Percentiles rank a stretch among this genome's conserved stretches.
Evolutionary conservation across 805 yeast species (phyloP).

Genomic region (Candida nemodendra): DNA sequence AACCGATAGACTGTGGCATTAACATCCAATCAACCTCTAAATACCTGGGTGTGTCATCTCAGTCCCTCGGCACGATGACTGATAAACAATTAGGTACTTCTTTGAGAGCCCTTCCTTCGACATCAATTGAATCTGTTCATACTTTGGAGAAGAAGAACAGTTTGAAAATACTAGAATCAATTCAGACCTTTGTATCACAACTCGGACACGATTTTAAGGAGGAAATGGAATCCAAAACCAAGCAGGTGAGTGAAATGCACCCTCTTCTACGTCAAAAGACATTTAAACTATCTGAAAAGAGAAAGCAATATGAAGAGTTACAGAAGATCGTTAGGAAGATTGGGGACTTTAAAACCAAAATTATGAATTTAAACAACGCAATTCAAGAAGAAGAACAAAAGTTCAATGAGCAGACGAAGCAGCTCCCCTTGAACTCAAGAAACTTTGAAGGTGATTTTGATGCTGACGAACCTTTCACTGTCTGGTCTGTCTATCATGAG

Average conservation of each 20-base stretch:
- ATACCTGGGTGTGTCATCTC: constrained; percentile 1
- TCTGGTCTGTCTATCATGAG: constrained; percentile 56
- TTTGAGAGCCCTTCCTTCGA: not conserved
- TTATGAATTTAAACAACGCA: constrained; percentile 59
- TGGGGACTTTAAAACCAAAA: constrained; percentile 52
- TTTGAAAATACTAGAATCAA: constrained; percentile 47
- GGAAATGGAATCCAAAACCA: constrained; percentile 54
- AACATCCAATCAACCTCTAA: constrained; percentile 33
- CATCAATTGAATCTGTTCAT: constrained; percentile 1
- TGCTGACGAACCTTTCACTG: constrained; percentile 89
- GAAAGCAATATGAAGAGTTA: constrained; percentile 52
- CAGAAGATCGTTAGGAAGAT: constrained; percentile 43
- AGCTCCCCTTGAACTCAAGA: constrained; percentile 33
- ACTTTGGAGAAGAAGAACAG: constrained; percentile 23
- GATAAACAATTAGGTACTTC: too few species aligned
- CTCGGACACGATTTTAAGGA: constrained; percentile 59
- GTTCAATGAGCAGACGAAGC: constrained; percentile 42
- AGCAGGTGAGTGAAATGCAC: constrained; percentile 51
- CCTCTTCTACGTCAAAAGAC: constrained; percentile 58
- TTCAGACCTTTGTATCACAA: constrained; percentile 48
- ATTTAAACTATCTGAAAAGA: constrained; percentile 43
- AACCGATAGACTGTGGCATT: constrained; percentile 84
- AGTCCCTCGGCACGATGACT: constrained; percentile 2
- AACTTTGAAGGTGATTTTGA: constrained; percentile 60
- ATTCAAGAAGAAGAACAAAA: constrained; percentile 59